A percentile compares a stretch with the other conserved stretches of the same genome.
phyloP scores from a whole-genome alignment of 2,329 filamentous ascomycete genomes.

The Botrytis medusae region DNA sequence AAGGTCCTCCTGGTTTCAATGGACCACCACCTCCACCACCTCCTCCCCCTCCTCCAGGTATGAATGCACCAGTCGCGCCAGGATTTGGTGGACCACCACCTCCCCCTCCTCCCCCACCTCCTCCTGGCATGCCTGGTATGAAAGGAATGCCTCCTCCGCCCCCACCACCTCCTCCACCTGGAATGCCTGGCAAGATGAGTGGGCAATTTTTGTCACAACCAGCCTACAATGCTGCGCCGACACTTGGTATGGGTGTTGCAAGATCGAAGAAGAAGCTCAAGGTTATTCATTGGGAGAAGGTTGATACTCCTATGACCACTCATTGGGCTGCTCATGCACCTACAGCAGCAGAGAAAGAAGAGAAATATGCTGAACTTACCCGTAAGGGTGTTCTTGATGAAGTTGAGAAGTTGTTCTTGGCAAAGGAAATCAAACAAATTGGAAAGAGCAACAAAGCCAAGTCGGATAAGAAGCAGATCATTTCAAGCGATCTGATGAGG shows the following conservation, averaged over 20 bases:
- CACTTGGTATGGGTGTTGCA: slow-evolving; percentile 73
- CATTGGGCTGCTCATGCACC: slow-evolving; percentile 88
- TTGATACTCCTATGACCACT: slow-evolving; percentile 86
- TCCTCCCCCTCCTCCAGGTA: slow-evolving; percentile 39
- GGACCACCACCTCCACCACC: slow-evolving; percentile 44
- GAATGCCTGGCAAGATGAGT: slow-evolving; percentile 67
- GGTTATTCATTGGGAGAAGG: slow-evolving; percentile 98
- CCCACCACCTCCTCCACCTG: slow-evolving; percentile 56
- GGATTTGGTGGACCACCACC: slow-evolving; percentile 41
- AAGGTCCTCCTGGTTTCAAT: slow-evolving; percentile 34
- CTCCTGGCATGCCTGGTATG: slow-evolving; percentile 46
- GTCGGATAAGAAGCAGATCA: slow-evolving; percentile 97
- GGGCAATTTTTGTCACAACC: slow-evolving; percentile 73
- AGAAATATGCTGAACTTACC: slow-evolving; percentile 91
- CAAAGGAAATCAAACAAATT: slow-evolving; percentile 91
- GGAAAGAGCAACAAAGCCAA: slow-evolving; percentile 66
- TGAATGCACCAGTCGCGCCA: slow-evolving; percentile 12
- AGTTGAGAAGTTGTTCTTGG: slow-evolving; percentile 95
- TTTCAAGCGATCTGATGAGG: slow-evolving; percentile 85
- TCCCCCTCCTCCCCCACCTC: slow-evolving; percentile 46
- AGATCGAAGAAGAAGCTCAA: slow-evolving; percentile 99
- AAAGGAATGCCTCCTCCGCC: slow-evolving; percentile 45
- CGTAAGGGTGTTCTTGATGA: slow-evolving; percentile 95
- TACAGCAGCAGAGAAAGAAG: slow-evolving; percentile 85
- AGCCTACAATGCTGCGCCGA: slow-evolving; percentile 51